Evolutionary conservation across 164 flowering plant species (phyloP).

Genomic region (Magnolia kwangsiensis): DNA sequence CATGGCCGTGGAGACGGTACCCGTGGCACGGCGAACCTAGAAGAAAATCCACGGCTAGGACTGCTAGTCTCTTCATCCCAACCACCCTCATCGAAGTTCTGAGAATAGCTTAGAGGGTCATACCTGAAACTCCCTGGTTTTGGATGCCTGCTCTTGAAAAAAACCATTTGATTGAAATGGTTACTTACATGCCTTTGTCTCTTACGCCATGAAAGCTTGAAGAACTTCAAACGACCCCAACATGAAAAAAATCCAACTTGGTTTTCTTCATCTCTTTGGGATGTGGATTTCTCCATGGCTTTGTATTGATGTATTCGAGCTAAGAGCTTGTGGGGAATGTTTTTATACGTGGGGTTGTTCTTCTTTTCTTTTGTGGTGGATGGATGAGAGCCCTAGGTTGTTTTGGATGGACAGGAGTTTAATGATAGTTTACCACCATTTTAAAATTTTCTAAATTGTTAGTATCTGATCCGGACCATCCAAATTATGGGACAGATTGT

Average conservation of each 20-base stretch:
- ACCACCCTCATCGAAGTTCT: conserved; percentile 46
- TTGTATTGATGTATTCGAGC: background rate
- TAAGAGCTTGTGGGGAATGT: background rate
- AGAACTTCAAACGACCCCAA: conserved; percentile 38
- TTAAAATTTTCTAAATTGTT: too few species aligned
- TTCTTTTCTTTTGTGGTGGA: background rate
- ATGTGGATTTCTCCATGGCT: conserved; percentile 12
- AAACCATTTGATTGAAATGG: background rate
- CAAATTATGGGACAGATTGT: too few species aligned
- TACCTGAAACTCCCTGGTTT: conserved; percentile 32
- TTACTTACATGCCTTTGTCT: conserved; percentile 2
- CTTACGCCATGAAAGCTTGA: conserved; percentile 29
- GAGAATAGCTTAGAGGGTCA: conserved; percentile 50
- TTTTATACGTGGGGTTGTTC: background rate
- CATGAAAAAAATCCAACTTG: conserved; percentile 24
- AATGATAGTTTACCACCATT: conserved; percentile 1
- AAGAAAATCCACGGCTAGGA: conserved; percentile 27
- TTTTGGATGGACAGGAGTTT: background rate
- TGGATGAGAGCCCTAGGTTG: background rate
- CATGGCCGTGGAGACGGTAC: background rate
- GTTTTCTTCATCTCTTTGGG: conserved; percentile 6
- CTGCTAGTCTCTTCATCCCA: conserved; percentile 27
- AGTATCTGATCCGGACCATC: too few species aligned
- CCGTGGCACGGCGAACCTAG: conserved; percentile 33
- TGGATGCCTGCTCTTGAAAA: conserved; percentile 12